phyloP scores from a whole-genome alignment of 2,329 filamentous ascomycete genomes.

The Emericellopsis atlantica region DNA sequence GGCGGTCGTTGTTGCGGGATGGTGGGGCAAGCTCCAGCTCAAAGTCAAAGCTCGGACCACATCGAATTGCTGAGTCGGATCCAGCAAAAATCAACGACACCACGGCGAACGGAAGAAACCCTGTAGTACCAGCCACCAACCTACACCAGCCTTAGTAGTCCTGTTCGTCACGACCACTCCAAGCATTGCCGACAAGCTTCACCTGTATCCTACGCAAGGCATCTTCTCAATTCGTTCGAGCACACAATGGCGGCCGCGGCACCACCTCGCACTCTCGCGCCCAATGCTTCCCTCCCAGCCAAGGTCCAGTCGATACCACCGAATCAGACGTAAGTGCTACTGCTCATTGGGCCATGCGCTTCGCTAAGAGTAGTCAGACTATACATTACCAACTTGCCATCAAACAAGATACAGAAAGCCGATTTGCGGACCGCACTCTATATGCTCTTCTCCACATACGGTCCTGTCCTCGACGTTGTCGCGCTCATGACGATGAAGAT shows the following conservation, averaged over 20 bases:
- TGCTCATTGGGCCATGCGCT: conserved; percentile 1
- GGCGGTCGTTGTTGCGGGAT: neutral
- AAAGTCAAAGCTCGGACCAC: neutral
- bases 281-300: conserved; percentile 28
- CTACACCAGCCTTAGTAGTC: no score
- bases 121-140: no score
- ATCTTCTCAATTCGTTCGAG: no score
- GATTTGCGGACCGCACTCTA: conserved; percentile 83
- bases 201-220: no score
- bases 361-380: conserved; percentile 38
- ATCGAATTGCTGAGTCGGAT: neutral
- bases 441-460: conserved; percentile 88
- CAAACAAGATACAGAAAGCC: conserved; percentile 78
- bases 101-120: neutral
- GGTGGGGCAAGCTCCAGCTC: neutral
- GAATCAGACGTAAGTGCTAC: conserved; percentile 58
- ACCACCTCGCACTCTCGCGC: conserved; percentile 24
- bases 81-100: neutral
- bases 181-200: no score
- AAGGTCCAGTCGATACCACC: conserved; percentile 47
- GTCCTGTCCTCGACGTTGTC: conserved; percentile 82
- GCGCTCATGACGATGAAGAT: conserved; percentile 82
- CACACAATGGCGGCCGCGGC: conserved; percentile 21
- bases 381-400: conserved; percentile 76
- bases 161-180: no score